A percentile compares a stretch with the other conserved stretches of the same genome.
phyloP scores from a whole-genome alignment of 225 moss, liverwort and hornwort genomes.

The Straminergon stramineum region DNA sequence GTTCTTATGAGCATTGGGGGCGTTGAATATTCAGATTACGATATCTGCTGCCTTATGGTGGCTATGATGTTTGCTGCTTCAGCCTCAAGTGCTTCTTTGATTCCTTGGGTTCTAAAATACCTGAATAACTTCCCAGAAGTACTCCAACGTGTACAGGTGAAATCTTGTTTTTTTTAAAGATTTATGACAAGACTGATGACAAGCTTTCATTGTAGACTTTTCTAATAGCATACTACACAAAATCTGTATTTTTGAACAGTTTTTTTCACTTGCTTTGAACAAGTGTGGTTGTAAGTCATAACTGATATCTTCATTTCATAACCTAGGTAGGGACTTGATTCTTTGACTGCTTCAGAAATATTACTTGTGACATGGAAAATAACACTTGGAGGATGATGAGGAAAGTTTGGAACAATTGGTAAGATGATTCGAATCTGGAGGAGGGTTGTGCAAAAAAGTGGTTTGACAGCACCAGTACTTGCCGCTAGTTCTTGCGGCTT shows the following conservation, averaged over 20 bases:
- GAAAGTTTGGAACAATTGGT: background rate
- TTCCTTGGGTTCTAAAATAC: slow-evolving; percentile 12
- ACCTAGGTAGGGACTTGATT: background rate
- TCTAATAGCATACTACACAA: background rate
- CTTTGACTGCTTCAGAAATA: background rate
- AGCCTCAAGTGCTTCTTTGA: background rate
- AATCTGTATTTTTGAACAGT: background rate
- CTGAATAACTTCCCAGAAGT: slow-evolving; percentile 19
- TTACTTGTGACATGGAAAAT: background rate
- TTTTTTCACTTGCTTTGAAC: background rate
- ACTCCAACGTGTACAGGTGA: slow-evolving; percentile 12
- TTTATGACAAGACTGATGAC: background rate
- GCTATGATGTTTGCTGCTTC: background rate
- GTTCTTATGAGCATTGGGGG: background rate
- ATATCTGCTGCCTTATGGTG: background rate
- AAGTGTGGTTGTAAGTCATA: background rate
- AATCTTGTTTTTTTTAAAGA: background rate
- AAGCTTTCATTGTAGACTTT: background rate
- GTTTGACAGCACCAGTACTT: background rate
- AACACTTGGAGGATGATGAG: background rate
- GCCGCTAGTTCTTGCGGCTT: background rate
- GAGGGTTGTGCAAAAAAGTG: background rate
- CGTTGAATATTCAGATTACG: background rate
- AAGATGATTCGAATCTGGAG: background rate
- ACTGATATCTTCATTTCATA: background rate